Percentiles rank a stretch among this genome's conserved stretches.
Evolutionary conservation across 805 yeast species (phyloP).

Genomic region (Yamadazyma insecticola): DNA sequence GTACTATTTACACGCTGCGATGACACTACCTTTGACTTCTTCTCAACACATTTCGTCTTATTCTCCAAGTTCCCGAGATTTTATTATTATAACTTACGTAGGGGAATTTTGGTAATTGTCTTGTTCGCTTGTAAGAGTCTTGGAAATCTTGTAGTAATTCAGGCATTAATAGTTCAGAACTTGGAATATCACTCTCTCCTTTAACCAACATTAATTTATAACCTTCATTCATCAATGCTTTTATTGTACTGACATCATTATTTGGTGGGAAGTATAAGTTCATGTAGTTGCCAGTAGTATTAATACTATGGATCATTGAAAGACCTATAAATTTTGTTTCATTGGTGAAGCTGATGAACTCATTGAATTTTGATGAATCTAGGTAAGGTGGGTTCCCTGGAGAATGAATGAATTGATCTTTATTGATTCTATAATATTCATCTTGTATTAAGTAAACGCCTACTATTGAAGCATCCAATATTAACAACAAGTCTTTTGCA

Average conservation of each 20-base stretch:
- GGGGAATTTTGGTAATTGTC: slow-evolving; percentile 24
- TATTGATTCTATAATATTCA: slow-evolving; percentile 16
- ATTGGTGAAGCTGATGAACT: slow-evolving; percentile 6
- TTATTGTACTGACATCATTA: slow-evolving; percentile 5
- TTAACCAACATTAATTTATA: slow-evolving; percentile 44
- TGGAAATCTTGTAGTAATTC: slow-evolving; percentile 16
- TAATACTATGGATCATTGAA: slow-evolving; percentile 65
- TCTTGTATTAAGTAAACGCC: slow-evolving; percentile 31
- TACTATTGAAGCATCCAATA: slow-evolving; percentile 41
- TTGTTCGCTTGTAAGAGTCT: slow-evolving; percentile 13
- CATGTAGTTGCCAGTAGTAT: slow-evolving; percentile 30
- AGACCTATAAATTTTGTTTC: slow-evolving; percentile 43
- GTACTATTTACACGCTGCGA: background rate
- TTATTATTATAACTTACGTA: slow-evolving; percentile 41
- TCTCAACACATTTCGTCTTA: slow-evolving; percentile 51
- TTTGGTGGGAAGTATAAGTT: slow-evolving; percentile 55
- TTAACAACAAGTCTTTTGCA: slow-evolving; percentile 18
- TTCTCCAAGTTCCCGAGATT: slow-evolving; percentile 55
- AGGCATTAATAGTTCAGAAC: slow-evolving; percentile 44
- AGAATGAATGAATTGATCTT: slow-evolving; percentile 14
- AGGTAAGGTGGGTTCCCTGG: slow-evolving; percentile 15
- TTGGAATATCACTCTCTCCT: slow-evolving; percentile 66
- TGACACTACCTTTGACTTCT: slow-evolving; percentile 7
- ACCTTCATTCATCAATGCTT: slow-evolving; percentile 14
- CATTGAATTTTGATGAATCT: slow-evolving; percentile 11